Evolutionary conservation across 257 asterid species (phyloP).

Genomic region (Echites panduratus): DNA sequence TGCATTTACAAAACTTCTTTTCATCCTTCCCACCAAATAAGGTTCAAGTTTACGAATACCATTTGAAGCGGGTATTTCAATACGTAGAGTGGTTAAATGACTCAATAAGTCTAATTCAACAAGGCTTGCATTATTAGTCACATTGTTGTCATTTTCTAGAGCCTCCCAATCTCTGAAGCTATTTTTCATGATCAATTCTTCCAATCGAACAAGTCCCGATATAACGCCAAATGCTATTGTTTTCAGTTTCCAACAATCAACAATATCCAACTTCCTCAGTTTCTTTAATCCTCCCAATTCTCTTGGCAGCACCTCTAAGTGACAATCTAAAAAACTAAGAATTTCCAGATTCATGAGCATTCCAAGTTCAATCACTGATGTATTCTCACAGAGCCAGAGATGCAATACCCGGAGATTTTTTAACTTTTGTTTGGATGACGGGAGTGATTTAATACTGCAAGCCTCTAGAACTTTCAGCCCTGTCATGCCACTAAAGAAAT

Average conservation of each 20-base stretch:
- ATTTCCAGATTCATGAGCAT: constrained; percentile 14
- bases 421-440: background rate
- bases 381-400: background rate
- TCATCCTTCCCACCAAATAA: no score
- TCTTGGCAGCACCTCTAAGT: background rate
- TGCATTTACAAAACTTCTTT: no score
- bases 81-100: no score
- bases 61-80: no score
- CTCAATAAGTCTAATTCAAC: background rate
- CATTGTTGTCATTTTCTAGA: background rate
- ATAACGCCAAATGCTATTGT: constrained; percentile 4
- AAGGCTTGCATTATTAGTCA: constrained; percentile 8
- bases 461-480: constrained; percentile 11
- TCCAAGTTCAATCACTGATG: constrained; percentile 3
- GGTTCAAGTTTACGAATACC: no score
- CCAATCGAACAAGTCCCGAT: constrained; percentile 8
- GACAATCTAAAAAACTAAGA: constrained; percentile 1
- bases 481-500: background rate
- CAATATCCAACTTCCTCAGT: constrained; percentile 10
- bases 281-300: constrained; percentile 8
- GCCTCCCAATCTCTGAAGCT: background rate
- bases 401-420: constrained; percentile 7
- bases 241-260: background rate
- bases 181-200: constrained; percentile 3
- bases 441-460: background rate